Evolutionary conservation across 2,329 filamentous ascomycete genomes (phyloP).

Genomic region (Ceratocystis lukuohia): DNA sequence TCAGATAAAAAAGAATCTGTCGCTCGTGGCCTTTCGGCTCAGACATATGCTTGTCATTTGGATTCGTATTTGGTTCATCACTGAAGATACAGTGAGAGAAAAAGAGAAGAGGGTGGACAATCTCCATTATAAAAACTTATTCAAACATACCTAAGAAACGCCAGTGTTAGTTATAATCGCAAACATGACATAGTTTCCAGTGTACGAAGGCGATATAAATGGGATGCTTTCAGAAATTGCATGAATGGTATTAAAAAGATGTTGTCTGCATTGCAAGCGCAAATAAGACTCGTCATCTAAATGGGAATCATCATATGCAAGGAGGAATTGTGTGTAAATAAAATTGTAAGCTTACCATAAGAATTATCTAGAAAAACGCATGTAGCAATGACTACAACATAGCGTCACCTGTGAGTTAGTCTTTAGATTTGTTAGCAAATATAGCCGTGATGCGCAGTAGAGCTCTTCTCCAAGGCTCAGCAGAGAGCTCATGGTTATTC

Average conservation of each 20-base stretch:
- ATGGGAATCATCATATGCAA: conserved; percentile 29
- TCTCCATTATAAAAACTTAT: not conserved
- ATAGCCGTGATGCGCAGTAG: not conserved
- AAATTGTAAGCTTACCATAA: conserved; percentile 16
- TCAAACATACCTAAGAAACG: not conserved
- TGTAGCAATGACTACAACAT: not conserved
- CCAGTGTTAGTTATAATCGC: not conserved
- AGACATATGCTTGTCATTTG: conserved; percentile 96
- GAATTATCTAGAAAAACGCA: not conserved
- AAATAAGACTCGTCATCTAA: conserved; percentile 71
- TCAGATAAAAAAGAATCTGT: conserved; percentile 20
- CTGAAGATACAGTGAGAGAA: conserved; percentile 8
- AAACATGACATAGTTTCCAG: not conserved
- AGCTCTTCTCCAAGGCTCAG: not conserved
- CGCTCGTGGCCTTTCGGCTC: conserved; percentile 44
- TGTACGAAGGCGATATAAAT: conserved; percentile 7
- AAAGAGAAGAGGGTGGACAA: not conserved
- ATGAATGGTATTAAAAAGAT: conserved; percentile 59
- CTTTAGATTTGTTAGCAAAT: not conserved
- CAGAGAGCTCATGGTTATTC: conserved; percentile 7
- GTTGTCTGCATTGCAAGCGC: conserved; percentile 59
- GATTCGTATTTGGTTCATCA: conserved; percentile 43
- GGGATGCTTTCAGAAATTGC: conserved; percentile 37
- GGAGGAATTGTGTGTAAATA: not conserved
- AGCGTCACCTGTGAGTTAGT: not conserved